Evolutionary conservation across 306 rosid species (phyloP).

Genomic region (Prunus padus): DNA sequence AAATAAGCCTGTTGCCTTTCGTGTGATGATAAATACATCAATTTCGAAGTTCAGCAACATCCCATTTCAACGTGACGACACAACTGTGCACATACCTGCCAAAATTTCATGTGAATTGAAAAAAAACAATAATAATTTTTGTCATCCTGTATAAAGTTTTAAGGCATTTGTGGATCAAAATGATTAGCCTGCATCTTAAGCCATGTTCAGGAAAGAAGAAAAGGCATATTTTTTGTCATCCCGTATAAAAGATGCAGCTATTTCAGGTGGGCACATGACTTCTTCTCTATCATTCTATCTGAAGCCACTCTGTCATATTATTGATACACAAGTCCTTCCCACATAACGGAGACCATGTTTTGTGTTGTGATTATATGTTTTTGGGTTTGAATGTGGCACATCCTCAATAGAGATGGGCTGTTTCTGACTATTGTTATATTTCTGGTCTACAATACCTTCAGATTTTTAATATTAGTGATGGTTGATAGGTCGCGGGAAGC

Average conservation of each 20-base stretch:
- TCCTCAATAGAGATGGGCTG: slow-evolving; percentile 15
- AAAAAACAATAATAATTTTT: background rate
- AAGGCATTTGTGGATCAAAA: background rate
- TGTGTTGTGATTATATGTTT: background rate
- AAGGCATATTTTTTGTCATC: background rate
- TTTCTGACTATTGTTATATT: slow-evolving; percentile 7
- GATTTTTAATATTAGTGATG: background rate
- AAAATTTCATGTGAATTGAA: background rate
- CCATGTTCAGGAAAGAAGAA: background rate
- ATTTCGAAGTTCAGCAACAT: too few species aligned
- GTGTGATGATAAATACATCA: too few species aligned
- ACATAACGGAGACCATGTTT: background rate
- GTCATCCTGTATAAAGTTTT: background rate
- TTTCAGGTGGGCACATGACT: background rate
- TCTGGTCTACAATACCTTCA: background rate
- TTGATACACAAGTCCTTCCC: background rate
- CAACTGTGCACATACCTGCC: too few species aligned
- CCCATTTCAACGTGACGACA: too few species aligned
- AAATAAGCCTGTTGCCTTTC: background rate
- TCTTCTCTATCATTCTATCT: background rate
- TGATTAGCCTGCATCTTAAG: background rate
- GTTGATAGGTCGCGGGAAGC: slow-evolving; percentile 71
- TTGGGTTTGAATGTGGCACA: background rate
- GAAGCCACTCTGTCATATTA: background rate
- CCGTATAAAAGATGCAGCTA: background rate